These are phyloP conservation scores for Candida sithepensis DNA, from an alignment of 805 yeast species.

Conservation along the genomic window DNA sequence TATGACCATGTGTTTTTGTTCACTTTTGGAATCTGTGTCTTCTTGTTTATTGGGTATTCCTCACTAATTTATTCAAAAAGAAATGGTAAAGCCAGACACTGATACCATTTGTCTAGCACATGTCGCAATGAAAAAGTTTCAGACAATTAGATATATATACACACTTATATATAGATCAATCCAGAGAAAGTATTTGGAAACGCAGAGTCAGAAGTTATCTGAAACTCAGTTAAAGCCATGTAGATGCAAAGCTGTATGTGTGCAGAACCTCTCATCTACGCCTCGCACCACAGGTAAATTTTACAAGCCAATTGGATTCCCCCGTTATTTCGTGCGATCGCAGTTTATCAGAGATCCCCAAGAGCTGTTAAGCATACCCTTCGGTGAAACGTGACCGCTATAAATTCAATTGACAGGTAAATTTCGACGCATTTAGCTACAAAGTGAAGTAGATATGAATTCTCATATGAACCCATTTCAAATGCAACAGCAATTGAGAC, in stretches of 20 bases:
- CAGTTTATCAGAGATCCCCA: not conserved
- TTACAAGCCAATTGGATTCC: not conserved
- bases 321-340: not conserved
- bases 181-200: too few relatives aligned
- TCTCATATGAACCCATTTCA: not conserved
- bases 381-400: not conserved
- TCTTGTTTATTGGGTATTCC: slow-evolving; percentile 20
- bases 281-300: not conserved
- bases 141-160: not conserved
- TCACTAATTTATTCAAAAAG: slow-evolving; percentile 9
- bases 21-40: slow-evolving; percentile 33
- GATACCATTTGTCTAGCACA: not conserved
- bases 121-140: not conserved
- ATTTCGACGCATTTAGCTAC: not conserved
- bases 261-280: not conserved
- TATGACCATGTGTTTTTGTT: slow-evolving; percentile 45
- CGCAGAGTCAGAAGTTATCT: too few relatives aligned
- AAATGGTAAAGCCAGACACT: not conserved
- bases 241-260: too few relatives aligned
- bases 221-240: too few relatives aligned
- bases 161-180: too few relatives aligned
- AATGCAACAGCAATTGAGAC: slow-evolving; percentile 8
- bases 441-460: not conserved
- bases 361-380: not conserved
- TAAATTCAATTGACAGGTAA: not conserved